Evolutionary conservation across 179 eudicot genomes (phyloP).

Genomic region (Vitellaria paradoxa): DNA sequence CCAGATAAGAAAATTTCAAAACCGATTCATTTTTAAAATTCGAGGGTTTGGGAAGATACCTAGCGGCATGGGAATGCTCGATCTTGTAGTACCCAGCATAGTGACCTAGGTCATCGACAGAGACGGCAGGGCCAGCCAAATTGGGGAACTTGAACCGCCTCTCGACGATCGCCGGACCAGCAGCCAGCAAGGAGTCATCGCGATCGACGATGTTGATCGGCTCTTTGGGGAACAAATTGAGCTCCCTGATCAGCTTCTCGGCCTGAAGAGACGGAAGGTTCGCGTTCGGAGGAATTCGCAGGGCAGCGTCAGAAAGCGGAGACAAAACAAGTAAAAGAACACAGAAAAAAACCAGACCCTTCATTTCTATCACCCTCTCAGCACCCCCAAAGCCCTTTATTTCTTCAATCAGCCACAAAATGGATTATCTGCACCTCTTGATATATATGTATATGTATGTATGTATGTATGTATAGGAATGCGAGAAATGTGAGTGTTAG

Average conservation of each 20-base stretch:
- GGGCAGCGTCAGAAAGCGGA: constrained; percentile 29
- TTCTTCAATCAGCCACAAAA: not conserved
- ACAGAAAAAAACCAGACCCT: constrained; percentile 15
- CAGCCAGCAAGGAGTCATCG: not conserved
- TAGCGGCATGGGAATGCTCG: constrained; percentile 54
- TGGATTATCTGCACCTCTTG: too few species aligned
- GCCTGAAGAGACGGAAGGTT: constrained; percentile 32
- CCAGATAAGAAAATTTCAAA: not conserved
- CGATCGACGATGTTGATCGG: constrained; percentile 35
- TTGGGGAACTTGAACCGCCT: constrained; percentile 49
- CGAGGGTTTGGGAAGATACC: constrained; percentile 23
- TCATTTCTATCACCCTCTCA: constrained; percentile 25
- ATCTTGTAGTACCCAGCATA: constrained; percentile 69
- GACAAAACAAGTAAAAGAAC: constrained; percentile 29
- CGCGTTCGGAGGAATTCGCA: constrained; percentile 24
- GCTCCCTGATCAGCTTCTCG: constrained; percentile 52
- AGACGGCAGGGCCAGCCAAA: constrained; percentile 29
- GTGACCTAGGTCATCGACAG: constrained; percentile 63
- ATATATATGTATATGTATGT: not conserved
- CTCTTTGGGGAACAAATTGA: constrained; percentile 70
- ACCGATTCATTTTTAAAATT: not conserved
- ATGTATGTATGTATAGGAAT: not conserved
- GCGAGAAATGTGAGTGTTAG: too few species aligned
- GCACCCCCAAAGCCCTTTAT: not conserved
- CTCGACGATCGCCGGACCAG: constrained; percentile 44